Conservation (phyloP, 1,284 basidiomycete species). For the Moesziomyces parantarcticus region DNA sequence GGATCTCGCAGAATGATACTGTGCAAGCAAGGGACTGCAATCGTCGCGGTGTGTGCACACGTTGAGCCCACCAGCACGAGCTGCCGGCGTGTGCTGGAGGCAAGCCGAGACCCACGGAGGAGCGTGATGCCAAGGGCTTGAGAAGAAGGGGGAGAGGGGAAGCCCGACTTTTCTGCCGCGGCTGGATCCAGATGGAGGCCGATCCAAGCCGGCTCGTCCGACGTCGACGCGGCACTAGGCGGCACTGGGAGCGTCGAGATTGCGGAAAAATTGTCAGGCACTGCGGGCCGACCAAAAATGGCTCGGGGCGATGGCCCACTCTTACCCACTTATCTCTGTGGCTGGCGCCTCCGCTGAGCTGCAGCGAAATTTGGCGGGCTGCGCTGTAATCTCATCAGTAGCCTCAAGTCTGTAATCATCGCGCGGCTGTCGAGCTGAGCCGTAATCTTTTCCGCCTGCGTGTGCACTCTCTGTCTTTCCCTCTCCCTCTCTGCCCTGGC, state of each 20-base stretch:
- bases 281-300: too few relatives aligned
- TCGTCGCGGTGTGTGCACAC: too few relatives aligned
- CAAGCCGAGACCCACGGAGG: too few relatives aligned
- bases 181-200: background rate
- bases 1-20: too few relatives aligned
- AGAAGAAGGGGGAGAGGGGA: too few relatives aligned
- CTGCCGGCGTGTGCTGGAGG: background rate
- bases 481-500: slow-evolving; percentile 1
- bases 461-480: too few relatives aligned
- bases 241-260: slow-evolving; percentile 20
- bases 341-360: too few relatives aligned
- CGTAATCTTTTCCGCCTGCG: slow-evolving; percentile 6
- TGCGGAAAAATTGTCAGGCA: slow-evolving; percentile 16
- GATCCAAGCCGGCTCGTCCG: background rate
- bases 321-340: background rate
- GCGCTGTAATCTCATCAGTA: background rate
- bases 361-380: background rate
- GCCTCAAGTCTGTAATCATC: slow-evolving; percentile 3
- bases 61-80: background rate
- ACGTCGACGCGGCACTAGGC: slow-evolving; percentile 8
- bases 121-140: background rate
- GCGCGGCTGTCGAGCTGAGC: slow-evolving; percentile 5
- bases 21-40: too few relatives aligned
- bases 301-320: slow-evolving; percentile 1
- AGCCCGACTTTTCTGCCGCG: slow-evolving; percentile 3